A percentile compares a stretch with the other conserved stretches of the same genome.
These are phyloP conservation scores for Isochrysis galbana DNA, from an alignment of 78 protist species.

Conservation along the genomic window DNA sequence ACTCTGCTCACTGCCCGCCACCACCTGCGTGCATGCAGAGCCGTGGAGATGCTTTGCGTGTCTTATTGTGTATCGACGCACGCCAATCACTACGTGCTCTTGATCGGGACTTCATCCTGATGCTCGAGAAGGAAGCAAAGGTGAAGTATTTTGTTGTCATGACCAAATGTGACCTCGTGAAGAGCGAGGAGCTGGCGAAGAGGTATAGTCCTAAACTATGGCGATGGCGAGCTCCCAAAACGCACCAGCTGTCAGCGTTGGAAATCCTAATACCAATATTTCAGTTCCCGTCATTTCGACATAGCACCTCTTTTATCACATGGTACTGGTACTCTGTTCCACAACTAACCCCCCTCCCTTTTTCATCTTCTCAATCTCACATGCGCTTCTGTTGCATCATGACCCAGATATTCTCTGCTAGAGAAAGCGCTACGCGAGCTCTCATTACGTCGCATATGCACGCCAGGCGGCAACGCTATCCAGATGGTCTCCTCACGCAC, in stretches of 20 bases:
- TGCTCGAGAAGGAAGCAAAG: neutral
- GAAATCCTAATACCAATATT: too few relatives aligned
- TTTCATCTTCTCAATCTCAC: neutral
- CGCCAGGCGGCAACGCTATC: too few relatives aligned
- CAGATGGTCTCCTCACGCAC: neutral
- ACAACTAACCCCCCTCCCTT: neutral
- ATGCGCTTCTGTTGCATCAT: neutral
- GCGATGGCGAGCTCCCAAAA: too few relatives aligned
- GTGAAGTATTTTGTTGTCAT: neutral
- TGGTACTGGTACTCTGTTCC: too few relatives aligned
- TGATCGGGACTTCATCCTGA: neutral
- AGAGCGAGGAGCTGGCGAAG: neutral
- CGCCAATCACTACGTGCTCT: neutral
- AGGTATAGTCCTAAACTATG: too few relatives aligned
- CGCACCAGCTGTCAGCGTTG: too few relatives aligned
- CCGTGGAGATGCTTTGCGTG: neutral
- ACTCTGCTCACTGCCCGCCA: too few relatives aligned
- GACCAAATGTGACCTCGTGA: neutral
- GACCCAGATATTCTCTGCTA: neutral
- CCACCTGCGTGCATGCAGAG: too few relatives aligned
- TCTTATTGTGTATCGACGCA: neutral
- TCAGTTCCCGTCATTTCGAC: neutral
- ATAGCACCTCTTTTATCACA: neutral
- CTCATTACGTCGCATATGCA: neutral
- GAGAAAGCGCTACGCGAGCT: neutral